Base-by-base conservation (phyloP, 257 asterid species). In the Hygrophila difformis region DNA sequence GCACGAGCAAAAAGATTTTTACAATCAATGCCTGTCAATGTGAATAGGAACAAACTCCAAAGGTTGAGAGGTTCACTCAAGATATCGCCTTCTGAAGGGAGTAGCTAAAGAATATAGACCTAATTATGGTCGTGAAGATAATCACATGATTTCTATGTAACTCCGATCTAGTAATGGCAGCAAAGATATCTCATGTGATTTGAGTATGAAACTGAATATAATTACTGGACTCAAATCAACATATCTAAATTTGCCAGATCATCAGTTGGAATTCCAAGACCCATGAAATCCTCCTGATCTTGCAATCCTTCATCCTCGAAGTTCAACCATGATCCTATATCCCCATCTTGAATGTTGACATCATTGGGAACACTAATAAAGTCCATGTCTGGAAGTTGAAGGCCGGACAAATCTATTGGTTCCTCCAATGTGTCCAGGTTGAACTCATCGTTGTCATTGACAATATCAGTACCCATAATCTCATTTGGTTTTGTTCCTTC, bases 331-430 rank as follows among this genome's bases (percentile, higher is more conserved):
- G 94, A 76, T 26, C 88, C 95, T 51, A 87, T 51, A 66, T 87
- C 92, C 56, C 79, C 97, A n/a, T n/a, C n/a, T 56, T 84, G 93
- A 64, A 78, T 83, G 64, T 76, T 82, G 52, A 81, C 69, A 67
- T 79, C 91, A 57, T 52, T 78, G 35, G 78, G 57, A 63, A 51
- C 87, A 28, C 84, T 84, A 47, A 85, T 69, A 44, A 67, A 82
- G 58, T 76, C 94, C 82, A 87, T 84, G 47, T 57, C 95, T 46
- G 97, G 95, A 57, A 88, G 80, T 65, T 78, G 94, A 48, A 88
- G 64, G 55, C 80, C 74, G 36, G 97, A 84, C 59, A 84, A 64
- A 65, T 88, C 95, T 39, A 88, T 76, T 44, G 97, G 92, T n/a
- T 88, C 94, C 65, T 88, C 97, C 80, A 87, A 48, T 61, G 69